Evolutionary conservation across 2,329 filamentous ascomycete species (phyloP).

Genomic region (Penicillium janthinellum): DNA sequence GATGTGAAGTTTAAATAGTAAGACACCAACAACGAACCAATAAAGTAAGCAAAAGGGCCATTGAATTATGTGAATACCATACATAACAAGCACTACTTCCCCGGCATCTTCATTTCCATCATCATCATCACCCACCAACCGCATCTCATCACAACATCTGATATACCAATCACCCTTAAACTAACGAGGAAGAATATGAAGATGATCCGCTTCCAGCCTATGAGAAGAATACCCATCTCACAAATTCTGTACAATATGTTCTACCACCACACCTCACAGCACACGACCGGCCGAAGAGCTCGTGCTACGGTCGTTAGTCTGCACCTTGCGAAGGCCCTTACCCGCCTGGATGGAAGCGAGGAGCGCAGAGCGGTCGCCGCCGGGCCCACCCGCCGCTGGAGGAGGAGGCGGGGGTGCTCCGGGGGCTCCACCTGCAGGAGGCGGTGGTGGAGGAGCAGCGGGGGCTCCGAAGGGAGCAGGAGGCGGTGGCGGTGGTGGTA

Average conservation of each 20-base stretch:
- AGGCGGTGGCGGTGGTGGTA: constrained; percentile 40
- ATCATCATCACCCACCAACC: neutral
- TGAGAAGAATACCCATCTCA: neutral
- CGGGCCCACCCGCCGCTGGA: constrained; percentile 42
- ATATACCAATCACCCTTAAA: neutral
- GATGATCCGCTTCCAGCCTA: neutral
- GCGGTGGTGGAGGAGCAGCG: constrained; percentile 44
- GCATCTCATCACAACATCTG: neutral
- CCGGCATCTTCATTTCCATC: neutral
- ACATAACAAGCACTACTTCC: neutral
- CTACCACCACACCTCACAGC: constrained; percentile 36
- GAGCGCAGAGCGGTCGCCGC: constrained; percentile 59
- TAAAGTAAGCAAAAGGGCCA: neutral
- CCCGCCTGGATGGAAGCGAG: constrained; percentile 83
- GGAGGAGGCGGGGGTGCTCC: constrained; percentile 36
- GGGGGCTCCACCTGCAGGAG: constrained; percentile 47
- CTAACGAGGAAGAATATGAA: neutral
- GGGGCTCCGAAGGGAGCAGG: constrained; percentile 23
- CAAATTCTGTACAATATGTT: constrained; percentile 26
- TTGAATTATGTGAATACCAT: constrained; percentile 5
- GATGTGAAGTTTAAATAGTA: neutral
- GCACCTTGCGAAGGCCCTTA: constrained; percentile 77
- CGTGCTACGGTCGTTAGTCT: constrained; percentile 82
- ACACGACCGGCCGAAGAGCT: constrained; percentile 77
- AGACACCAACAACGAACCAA: neutral